phyloP scores from a whole-genome alignment of 1,284 basidiomycete genomes.

The Ceratobasidium sp. region DNA sequence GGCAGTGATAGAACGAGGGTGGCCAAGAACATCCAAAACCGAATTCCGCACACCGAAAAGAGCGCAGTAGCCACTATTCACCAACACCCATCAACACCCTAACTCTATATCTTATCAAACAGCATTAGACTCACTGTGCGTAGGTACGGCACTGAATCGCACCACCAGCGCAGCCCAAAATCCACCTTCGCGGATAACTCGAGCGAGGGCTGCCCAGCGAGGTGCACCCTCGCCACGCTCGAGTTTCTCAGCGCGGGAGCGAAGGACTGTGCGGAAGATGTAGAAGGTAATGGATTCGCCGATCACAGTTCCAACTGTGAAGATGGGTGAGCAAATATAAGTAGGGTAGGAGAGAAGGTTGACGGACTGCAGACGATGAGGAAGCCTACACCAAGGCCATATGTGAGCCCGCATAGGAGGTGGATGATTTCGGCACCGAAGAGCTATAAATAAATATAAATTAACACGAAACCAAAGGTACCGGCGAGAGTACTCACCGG shows the following conservation, averaged over 20 bases:
- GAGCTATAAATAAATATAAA: too few species aligned
- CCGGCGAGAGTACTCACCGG: slow-evolving; percentile 28
- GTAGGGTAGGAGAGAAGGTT: neutral
- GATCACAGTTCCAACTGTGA: slow-evolving; percentile 16
- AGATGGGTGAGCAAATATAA: neutral
- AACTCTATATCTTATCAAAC: too few species aligned
- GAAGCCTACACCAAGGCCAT: slow-evolving; percentile 20
- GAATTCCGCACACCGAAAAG: slow-evolving; percentile 17
- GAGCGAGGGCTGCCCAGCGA: slow-evolving; percentile 1
- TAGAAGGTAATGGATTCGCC: slow-evolving; percentile 31
- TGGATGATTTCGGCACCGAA: slow-evolving; percentile 36
- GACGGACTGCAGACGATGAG: slow-evolving; percentile 22
- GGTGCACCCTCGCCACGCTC: neutral
- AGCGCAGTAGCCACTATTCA: slow-evolving; percentile 5
- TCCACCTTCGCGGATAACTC: slow-evolving; percentile 36
- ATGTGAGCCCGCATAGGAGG: slow-evolving; percentile 22
- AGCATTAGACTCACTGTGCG: slow-evolving; percentile 4
- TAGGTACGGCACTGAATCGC: neutral
- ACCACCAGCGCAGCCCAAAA: slow-evolving; percentile 5
- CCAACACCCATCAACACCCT: too few species aligned
- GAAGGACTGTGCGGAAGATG: slow-evolving; percentile 14
- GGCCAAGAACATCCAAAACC: slow-evolving; percentile 15
- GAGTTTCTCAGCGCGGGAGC: slow-evolving; percentile 23
- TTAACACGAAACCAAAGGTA: too few species aligned
- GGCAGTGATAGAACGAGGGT: slow-evolving; percentile 9